phyloP scores from a whole-genome alignment of 2,329 filamentous ascomycete species.

The Botrytis paeoniae region DNA sequence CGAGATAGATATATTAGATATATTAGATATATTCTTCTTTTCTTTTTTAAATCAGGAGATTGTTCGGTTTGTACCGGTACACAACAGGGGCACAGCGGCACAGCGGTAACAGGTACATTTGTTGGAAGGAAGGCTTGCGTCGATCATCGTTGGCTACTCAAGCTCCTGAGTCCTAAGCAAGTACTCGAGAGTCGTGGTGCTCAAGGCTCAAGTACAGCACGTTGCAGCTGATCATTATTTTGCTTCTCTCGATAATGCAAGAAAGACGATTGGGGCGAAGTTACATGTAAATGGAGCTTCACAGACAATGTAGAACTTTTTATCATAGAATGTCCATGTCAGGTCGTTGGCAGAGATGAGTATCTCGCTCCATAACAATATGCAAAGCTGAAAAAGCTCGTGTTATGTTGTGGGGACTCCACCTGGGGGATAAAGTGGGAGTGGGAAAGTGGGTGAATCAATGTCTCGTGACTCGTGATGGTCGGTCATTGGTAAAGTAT shows the following conservation, averaged over 20 bases:
- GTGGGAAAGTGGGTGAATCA: background rate
- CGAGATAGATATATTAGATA: too few relatives aligned
- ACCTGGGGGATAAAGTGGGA: conserved; percentile 1
- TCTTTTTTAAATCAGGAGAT: conserved; percentile 3
- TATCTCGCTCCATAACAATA: background rate
- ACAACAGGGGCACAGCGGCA: background rate
- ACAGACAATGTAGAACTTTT: background rate
- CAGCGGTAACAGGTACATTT: background rate
- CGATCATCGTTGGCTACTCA: background rate
- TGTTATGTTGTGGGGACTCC: conserved; percentile 8
- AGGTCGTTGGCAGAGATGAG: background rate
- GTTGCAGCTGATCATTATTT: background rate
- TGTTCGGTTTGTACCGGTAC: conserved; percentile 3
- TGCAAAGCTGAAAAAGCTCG: conserved; percentile 1
- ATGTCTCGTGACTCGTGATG: background rate
- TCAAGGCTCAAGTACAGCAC: background rate
- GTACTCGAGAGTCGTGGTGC: background rate
- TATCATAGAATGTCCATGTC: background rate
- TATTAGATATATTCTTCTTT: background rate
- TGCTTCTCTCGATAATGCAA: background rate
- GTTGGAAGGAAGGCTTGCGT: background rate
- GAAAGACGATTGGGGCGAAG: background rate
- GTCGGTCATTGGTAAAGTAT: background rate
- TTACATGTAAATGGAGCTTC: background rate
- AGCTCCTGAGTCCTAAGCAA: background rate